Percentiles rank a stretch among this genome's conserved stretches.
Evolutionary conservation across 768 basidiomycete species (phyloP).

Genomic region (Xerocomellus amylosporus): DNA sequence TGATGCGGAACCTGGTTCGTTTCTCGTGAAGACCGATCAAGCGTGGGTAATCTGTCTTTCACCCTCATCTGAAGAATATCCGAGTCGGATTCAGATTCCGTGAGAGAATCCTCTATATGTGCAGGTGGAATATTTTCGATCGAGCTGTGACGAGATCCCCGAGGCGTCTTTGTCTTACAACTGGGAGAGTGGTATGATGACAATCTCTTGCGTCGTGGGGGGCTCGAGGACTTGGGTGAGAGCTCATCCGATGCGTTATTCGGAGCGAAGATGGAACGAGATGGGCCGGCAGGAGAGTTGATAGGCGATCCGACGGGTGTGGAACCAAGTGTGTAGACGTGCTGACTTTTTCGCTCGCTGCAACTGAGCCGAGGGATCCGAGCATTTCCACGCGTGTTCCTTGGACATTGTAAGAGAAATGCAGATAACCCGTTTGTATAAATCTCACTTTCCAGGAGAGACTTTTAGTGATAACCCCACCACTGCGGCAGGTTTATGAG

Average conservation of each 20-base stretch:
- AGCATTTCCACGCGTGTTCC: background rate
- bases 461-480: background rate
- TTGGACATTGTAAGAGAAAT: conserved; percentile 13
- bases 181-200: background rate
- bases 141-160: background rate
- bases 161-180: background rate
- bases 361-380: background rate
- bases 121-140: conserved; percentile 3
- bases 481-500: background rate
- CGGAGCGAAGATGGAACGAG: background rate
- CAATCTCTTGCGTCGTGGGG: background rate
- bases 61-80: conserved; percentile 10
- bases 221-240: background rate
- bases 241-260: conserved; percentile 2
- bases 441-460: conserved; percentile 18
- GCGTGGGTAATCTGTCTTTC: background rate
- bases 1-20: background rate
- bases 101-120: conserved; percentile 26
- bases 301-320: conserved; percentile 3
- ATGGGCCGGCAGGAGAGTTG: background rate
- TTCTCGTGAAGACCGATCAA: no score
- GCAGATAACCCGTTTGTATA: background rate
- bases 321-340: background rate
- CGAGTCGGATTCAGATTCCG: conserved; percentile 32
- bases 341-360: background rate